These are phyloP conservation scores for Solanum clarkiae DNA, from an alignment of 257 asterid species.

Conservation along the genomic window DNA sequence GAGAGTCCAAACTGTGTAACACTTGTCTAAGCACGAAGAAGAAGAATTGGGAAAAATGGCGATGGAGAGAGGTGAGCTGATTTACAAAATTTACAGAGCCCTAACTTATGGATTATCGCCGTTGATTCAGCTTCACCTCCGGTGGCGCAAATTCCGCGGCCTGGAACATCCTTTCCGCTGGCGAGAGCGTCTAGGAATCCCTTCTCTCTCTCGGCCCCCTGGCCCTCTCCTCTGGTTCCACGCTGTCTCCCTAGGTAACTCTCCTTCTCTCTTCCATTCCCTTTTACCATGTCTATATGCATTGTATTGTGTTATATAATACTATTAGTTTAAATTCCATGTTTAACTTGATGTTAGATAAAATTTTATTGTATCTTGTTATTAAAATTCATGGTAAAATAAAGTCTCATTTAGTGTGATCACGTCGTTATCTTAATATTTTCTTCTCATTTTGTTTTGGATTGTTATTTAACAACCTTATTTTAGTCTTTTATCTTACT, in stretches of 20 bases:
- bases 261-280: not conserved
- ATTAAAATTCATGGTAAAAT: no score
- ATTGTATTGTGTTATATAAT: no score
- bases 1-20: not conserved
- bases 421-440: not conserved
- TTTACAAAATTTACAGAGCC: constrained; percentile 56
- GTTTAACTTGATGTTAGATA: no score
- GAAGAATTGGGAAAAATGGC: constrained; percentile 9
- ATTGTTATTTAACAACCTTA: no score
- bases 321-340: not conserved
- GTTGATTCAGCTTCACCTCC: constrained; percentile 51
- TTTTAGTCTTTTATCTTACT: no score
- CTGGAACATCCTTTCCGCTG: constrained; percentile 73
- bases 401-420: not conserved
- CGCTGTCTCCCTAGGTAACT: constrained; percentile 74
- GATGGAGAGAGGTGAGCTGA: constrained; percentile 28
- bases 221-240: constrained; percentile 85
- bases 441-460: not conserved
- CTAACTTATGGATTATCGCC: constrained; percentile 67
- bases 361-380: no score
- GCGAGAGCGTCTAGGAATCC: constrained; percentile 75
- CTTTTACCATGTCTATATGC: not conserved
- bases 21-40: not conserved
- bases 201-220: constrained; percentile 60
- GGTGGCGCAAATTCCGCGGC: constrained; percentile 73